Evolutionary conservation across 768 basidiomycete species (phyloP), one percentile per base, ranked within the genome.

Genomic region (Coprinopsis sp.): DNA sequence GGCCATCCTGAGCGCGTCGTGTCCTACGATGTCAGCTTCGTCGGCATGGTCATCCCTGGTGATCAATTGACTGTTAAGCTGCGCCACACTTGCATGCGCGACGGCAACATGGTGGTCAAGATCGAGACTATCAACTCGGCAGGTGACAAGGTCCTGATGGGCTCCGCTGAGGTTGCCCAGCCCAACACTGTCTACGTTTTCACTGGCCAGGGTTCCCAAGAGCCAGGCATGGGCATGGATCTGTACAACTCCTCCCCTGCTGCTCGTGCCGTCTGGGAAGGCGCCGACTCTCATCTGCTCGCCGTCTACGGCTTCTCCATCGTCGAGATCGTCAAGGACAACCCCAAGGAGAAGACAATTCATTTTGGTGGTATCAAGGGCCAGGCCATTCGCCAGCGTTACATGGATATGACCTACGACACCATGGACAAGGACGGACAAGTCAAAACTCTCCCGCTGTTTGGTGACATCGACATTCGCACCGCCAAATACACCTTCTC

Each of bases 351-450:
- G 67, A 92, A 97, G 74, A 99, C 93, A 0, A 86, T 99, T 56
- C 95, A 99, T 67, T 99, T 99, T 55, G 96, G 96, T 73, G 96
- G 96, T 63, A 90, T 98, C 67, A 97, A 97, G 70, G 96, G 96
- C 31, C 95, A 98, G 63, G 94, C 85, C 2, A 98, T 98, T 53
- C 89, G 96, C 23, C 89, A 94, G 58, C 84, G 96, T n/a, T 99
- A 99, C 70, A 98, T 98, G 91, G 93, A 94, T 56, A 96, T 99
- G 88, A 87, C 89, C 4, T 98, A 97, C 71, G 94, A 97, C 61
- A 84, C 92, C 0, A 87, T 91, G 77, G 95, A 96, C 69, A 91
- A 90, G 70, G 92, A 94, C 57, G 95, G 95, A 47, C 84, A 87
- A 59, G 81, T 97, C 65, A 94, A 93, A 76, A 97, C 92, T 0